phyloP scores from a whole-genome alignment of 139 green algal species.

The Chlorella sp. region DNA sequence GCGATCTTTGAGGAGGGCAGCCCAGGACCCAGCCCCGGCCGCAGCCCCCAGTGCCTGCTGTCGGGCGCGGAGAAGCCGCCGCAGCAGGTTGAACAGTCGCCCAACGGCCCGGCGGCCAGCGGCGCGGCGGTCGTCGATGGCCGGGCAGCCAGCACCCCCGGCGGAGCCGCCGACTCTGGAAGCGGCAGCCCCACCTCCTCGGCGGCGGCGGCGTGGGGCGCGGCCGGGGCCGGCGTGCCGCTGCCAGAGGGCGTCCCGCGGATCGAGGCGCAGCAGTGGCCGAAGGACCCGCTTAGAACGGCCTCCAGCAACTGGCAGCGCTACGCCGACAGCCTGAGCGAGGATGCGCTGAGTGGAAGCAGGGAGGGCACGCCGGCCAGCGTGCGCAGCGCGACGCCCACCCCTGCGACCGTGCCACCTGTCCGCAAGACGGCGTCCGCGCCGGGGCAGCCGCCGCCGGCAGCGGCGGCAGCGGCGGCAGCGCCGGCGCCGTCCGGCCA shows the following conservation, averaged over 20 bases:
- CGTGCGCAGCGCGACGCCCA: neutral
- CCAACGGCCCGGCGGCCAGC: too few relatives aligned
- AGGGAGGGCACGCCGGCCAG: constrained; percentile 4
- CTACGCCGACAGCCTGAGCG: neutral
- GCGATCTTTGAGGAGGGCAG: neutral
- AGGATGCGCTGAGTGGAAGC: too few relatives aligned
- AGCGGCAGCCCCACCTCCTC: neutral
- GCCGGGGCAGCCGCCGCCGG: too few relatives aligned
- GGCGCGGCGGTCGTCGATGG: too few relatives aligned
- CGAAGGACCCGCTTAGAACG: neutral
- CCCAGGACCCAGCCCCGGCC: neutral
- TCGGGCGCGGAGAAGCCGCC: too few relatives aligned
- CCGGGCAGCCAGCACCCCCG: neutral
- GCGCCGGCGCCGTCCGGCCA: too few relatives aligned
- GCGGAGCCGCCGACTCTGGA: too few relatives aligned
- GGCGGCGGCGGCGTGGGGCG: neutral
- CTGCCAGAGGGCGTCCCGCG: constrained; percentile 10
- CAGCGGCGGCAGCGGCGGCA: too few relatives aligned
- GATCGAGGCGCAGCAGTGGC: neutral
- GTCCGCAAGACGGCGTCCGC: too few relatives aligned
- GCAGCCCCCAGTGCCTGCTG: neutral
- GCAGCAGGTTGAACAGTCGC: too few relatives aligned
- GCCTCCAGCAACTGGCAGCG: constrained; percentile 6
- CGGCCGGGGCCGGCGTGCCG: neutral
- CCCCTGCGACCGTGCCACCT: too few relatives aligned